Evolutionary conservation across 2,329 filamentous ascomycete genomes (phyloP).

Genomic region (Aspergillus ustus): DNA sequence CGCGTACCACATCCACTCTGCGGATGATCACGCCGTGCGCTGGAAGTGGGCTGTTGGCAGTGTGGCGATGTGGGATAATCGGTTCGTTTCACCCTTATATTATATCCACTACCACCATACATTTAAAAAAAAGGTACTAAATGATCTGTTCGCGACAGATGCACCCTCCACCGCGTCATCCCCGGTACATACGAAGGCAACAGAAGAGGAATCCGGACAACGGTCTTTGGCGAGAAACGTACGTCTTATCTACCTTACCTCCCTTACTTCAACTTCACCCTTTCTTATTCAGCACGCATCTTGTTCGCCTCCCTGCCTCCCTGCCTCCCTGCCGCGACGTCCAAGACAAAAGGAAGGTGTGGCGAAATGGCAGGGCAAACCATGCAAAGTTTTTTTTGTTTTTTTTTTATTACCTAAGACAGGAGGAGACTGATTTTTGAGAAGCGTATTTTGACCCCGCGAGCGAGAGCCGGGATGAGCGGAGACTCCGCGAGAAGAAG

Average conservation of each 20-base stretch:
- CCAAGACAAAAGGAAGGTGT: neutral
- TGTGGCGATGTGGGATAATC: constrained; percentile 59
- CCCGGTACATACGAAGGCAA: constrained; percentile 6
- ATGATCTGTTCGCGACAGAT: neutral
- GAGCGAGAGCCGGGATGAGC: constrained; percentile 3
- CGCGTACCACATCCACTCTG: constrained; percentile 53
- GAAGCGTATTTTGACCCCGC: constrained; percentile 7
- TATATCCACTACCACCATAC: neutral
- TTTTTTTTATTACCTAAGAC: no score
- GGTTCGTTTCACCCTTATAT: constrained; percentile 25
- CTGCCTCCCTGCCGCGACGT: no score
- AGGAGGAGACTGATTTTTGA: neutral
- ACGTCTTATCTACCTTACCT: neutral
- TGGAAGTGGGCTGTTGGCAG: constrained; percentile 57
- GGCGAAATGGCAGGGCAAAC: neutral
- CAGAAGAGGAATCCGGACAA: constrained; percentile 20
- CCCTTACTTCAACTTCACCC: neutral
- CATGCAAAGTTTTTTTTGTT: neutral
- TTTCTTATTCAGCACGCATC: no score
- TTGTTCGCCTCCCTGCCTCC: no score
- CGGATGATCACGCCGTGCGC: constrained; percentile 56
- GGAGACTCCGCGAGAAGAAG: neutral
- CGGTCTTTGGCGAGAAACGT: constrained; percentile 21
- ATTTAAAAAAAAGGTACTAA: neutral
- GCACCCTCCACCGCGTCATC: constrained; percentile 17